A percentile compares a stretch with the other conserved stretches of the same genome.
Evolutionary conservation across 1,139 yeast species (phyloP).

Genomic region (Kurtzmaniella natalensis): DNA sequence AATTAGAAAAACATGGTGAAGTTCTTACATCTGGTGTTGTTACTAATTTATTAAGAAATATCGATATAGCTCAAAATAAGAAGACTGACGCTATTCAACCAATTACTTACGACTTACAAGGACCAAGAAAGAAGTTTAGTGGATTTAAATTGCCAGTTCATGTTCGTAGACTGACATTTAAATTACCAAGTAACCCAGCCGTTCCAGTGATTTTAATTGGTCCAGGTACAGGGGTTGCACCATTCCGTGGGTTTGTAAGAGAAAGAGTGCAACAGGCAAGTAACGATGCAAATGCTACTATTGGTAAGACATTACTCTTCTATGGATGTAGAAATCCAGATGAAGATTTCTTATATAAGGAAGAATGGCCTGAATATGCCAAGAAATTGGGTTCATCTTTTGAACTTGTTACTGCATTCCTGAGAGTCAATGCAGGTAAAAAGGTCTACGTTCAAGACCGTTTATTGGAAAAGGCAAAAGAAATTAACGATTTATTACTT

Average conservation of each 20-base stretch:
- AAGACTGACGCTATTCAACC: constrained; percentile 34
- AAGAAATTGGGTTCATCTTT: constrained; percentile 61
- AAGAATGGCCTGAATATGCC: constrained; percentile 79
- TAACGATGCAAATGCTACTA: constrained; percentile 45
- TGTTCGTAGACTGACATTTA: constrained; percentile 91
- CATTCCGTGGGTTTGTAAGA: constrained; percentile 89
- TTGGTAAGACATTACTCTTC: constrained; percentile 75
- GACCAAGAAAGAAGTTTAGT: constrained; percentile 68
- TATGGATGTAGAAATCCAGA: constrained; percentile 77
- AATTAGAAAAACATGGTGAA: constrained; percentile 53
- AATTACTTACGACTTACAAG: constrained; percentile 65
- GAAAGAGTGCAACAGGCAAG: constrained; percentile 49
- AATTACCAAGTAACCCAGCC: constrained; percentile 81
- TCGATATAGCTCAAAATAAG: constrained; percentile 61
- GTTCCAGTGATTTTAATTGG: constrained; percentile 91
- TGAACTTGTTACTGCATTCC: constrained; percentile 78
- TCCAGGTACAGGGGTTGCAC: constrained; percentile 99
- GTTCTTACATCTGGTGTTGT: constrained; percentile 73
- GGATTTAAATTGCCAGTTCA: constrained; percentile 76
- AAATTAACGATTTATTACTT: constrained; percentile 55
- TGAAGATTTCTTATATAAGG: constrained; percentile 77
- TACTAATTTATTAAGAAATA: constrained; percentile 78
- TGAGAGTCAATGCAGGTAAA: constrained; percentile 58
- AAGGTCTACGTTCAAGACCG: constrained; percentile 90
- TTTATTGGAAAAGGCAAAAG: constrained; percentile 52